Base-by-base conservation (phyloP, 148 eudicot genomes). In the Camellia granthamiana region DNA sequence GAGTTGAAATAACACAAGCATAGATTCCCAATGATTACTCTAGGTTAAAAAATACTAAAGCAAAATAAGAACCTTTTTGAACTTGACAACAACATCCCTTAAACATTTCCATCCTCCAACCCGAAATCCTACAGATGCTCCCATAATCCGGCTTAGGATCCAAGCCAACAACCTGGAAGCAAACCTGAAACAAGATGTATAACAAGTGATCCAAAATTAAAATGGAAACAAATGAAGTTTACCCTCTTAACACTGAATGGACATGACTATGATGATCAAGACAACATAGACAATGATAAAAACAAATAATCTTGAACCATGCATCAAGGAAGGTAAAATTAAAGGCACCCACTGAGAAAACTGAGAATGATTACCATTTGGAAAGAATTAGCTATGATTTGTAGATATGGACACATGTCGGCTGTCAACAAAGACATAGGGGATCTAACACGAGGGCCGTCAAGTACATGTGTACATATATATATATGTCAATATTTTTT, bases 41-140 rank as follows among this genome's bases (percentile, higher is more conserved):
- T n/a, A 67, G 62, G 51, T 58, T 21, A 79, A 69, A 69, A n/a
- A 68, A 76, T 66, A 81, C 61, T 52, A n/a, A 51, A 77, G 67
- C 23, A 49, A 65, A 59, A 54, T 30, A 78, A 69, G 82, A 75
- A 96, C 99, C 97, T 96, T 96, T 68, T 88, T 90, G 82, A 96
- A 93, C 84, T 92, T 96, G 86, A 96, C 81, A 78, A 86, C 92
- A 58, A 96, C 89, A 88, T 96, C 98, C 85, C 97, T 90, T 84
- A 96, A 85, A 81, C 98, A 92, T 92, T 92, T 93, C 97, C 98
- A 96, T 85, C 99, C 99, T 74, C 97, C 95, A 80, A 93, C 84
- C 64, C 95, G 93, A 75, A 93, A 96, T 82, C 85, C 84, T 72
- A 96, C 92, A 54, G 98, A 93, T 80, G 97, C 97, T 80, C 97